These are phyloP conservation scores for Phytopythium helicoides DNA, from an alignment of 352 stramenopile species.

Conservation along the genomic window DNA sequence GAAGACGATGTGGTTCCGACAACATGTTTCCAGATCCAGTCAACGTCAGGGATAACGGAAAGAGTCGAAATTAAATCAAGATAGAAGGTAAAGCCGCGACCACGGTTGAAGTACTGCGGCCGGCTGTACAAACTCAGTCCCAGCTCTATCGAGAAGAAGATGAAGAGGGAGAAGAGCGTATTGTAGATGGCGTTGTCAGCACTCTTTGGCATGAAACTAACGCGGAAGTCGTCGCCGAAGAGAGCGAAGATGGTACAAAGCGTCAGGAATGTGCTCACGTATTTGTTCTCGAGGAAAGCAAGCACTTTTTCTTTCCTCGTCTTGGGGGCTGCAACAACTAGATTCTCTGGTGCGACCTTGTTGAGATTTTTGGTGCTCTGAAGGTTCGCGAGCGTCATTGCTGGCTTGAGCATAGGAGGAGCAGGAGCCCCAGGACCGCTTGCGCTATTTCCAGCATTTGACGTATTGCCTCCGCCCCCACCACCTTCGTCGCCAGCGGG, in stretches of 20 bases:
- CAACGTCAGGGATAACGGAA: conserved; percentile 91
- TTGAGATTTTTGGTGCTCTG: conserved; percentile 47
- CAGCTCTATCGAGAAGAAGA: conserved; percentile 76
- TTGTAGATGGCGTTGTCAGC: conserved; percentile 71
- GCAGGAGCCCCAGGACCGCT: conserved; percentile 20
- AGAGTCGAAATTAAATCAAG: conserved; percentile 93
- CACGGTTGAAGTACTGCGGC: conserved; percentile 76
- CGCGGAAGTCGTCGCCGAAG: conserved; percentile 85
- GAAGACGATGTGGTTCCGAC: conserved; percentile 26
- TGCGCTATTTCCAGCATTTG: neutral
- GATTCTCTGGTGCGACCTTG: conserved; percentile 66
- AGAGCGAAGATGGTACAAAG: conserved; percentile 84
- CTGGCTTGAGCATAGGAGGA: conserved; percentile 24
- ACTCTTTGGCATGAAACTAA: conserved; percentile 59
- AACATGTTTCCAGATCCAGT: conserved; percentile 77
- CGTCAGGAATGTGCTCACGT: conserved; percentile 61
- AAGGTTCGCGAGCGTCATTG: conserved; percentile 35
- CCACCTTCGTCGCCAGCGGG: conserved; percentile 6
- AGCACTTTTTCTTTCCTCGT: conserved; percentile 49
- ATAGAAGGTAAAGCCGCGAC: conserved; percentile 88
- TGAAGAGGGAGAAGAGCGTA: conserved; percentile 77
- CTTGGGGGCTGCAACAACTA: conserved; percentile 21
- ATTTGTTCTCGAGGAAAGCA: conserved; percentile 65
- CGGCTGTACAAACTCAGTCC: conserved; percentile 65
- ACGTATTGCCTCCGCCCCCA: conserved; percentile 6